Base-by-base conservation (phyloP, 2,329 filamentous ascomycete genomes). In the Cytospora mali region DNA sequence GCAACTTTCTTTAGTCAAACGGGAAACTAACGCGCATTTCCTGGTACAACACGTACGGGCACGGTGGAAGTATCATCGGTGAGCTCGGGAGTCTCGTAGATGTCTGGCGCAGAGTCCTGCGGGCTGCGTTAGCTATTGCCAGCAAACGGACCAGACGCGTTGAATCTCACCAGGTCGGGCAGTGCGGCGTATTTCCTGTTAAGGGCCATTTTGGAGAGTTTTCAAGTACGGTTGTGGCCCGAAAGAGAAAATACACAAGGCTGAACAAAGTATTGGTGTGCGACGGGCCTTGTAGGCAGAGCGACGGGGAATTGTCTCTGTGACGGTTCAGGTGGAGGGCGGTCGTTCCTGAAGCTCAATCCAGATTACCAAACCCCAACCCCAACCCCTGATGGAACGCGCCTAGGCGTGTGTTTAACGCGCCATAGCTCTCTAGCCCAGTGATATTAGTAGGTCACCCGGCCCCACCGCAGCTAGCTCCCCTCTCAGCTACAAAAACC, bases 21-120 rank as follows among this genome's bases (percentile, higher is more conserved):
- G 29, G n/a, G 6, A 13, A 6, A 9, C 3, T 16, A 18, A 18
- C n/a, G 29, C 51, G 6, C 2, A 46, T n/a, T n/a, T n/a, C n/a
- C 18, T 27, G 28, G 48, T 13, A 25, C 10, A 48, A 52, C 51
- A 75, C 85, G 76, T 79, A 94, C 91, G 61, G 88, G 91, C 62
- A 93, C 80, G 54, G 93, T 97, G 25, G 93, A 96, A 67, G 87
- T 90, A 75, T 96, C 93, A 72, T 97, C 92, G 62, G 90, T 94
- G 68, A 97, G 81, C 61, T 96, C 93, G 68, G 94, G 93, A 18
- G 95, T 98, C 77, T 98, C 94, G 81, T 97, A 98, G 71, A 97
- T 92, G 73, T 98, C 95, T 68, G 93, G 93, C 29, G 93, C 93
- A 60, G 89, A 90, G 77, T 97, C 93, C 91, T 96, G 68, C 58